Evolutionary conservation across 352 stramenopile species (phyloP), one percentile per base, ranked within the genome.

Genomic region (Phytophthora meadii): DNA sequence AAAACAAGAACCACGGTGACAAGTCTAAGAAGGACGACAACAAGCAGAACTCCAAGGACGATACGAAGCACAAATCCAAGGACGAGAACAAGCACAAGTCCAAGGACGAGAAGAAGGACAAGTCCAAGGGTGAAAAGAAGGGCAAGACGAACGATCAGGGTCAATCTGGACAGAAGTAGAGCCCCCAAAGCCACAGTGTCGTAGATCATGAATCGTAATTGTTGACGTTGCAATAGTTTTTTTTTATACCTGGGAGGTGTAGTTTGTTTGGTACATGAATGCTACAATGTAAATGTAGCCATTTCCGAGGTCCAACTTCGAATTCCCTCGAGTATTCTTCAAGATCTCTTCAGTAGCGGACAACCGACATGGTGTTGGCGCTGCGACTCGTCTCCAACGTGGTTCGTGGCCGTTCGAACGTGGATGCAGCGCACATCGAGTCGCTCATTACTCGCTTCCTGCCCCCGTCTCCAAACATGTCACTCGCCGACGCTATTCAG

Each of bases 91-190:
- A 30, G 42, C 1, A 28, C 11, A 49, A 49, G 22, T 34, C 19
- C 14, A 10, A 42, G 9, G 42, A 32, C 11, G 42, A 49, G 19
- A 32, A 49, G 42, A 49, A 49, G 42, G 19, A 49, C 40, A 46
- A 46, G 40, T 46, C 40, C 19, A 17, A 32, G 24, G 42, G 7
- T 22, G 19, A n/a, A 2, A 49, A 49, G 22, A 14, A 49, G 11
- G 11, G n/a, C 42, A 32, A 30, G 42, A 32, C 42, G 42, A 49
- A 32, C 19, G 42, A 49, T 22, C 42, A 49, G 40, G 40, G 40
- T 27, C 40, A 46, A 9, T 46, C 40, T 14, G 24, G 42, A 12
- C 42, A 32, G 7, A 49, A 49, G 42, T 32, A 49, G 22, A 32
- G 42, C 41, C 30, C 12, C 4, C 30, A 36, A 36, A 36, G 30